Base-by-base conservation (phyloP, 2,329 filamentous ascomycete species). In the Xylariaceae sp. region DNA sequence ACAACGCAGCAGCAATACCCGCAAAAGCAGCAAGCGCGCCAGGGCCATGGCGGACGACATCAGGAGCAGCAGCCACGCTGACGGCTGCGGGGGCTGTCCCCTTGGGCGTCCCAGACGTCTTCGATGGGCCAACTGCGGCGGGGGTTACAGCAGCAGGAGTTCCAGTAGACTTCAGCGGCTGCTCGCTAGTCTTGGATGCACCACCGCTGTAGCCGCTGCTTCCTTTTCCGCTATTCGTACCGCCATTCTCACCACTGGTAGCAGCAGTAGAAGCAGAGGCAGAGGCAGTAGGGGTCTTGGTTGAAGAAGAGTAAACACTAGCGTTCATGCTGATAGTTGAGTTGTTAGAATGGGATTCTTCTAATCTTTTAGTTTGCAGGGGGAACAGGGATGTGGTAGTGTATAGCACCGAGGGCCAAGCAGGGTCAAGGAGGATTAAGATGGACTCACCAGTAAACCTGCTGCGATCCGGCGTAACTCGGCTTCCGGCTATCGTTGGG, bases 401-500 rank as follows among this genome's bases (percentile, higher is more conserved):
- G 34, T 32, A n/a, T 20, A 35, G 23, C 25, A 29, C 20, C 7
- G 29, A 8, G 29, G 19, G 27, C 19, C 23, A 37, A 22, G 8
- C 21, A 42, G 17, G 14, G 34, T 22, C 14, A 22, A 32, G 4
- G 14, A 47, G 27, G 16, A 22, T n/a, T 14, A 3, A 3, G 16
- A 1, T 20, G 22, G 12, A 51, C 56, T 45, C 44, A 63, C 61
- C 63, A 64, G 52, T 63, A 60, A 7, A 54, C 47, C 17, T 61
- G 47, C 48, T 59, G 59, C 48, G 54, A 22, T 25, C 55, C 55
- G 16, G 51, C 46, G 42, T 55, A 45, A 33, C 49, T 50, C 16
- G 58, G 41, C 8, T 37, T 23, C 8, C 60, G 54, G 40, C 67
- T 50, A 56, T 75, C 70, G 53, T 68, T 63, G 42, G 80, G 79